Evolutionary conservation across 176 grass and related monocot genomes (phyloP), one percentile per base, ranked within the genome.

Genomic region (Dactylis glomerata): DNA sequence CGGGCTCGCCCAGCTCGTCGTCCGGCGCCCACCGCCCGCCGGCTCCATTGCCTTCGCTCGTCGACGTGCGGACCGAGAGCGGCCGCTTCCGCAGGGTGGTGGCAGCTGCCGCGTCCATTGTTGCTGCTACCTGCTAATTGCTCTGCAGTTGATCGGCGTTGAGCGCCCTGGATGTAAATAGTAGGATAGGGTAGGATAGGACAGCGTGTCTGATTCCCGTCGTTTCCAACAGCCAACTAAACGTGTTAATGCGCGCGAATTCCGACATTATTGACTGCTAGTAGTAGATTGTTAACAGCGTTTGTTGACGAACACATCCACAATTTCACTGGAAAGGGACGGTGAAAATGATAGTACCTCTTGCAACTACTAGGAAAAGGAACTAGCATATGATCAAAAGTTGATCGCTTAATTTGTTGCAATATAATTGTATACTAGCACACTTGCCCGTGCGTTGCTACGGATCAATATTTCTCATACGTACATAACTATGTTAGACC

Each of bases 1-100:
- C 77, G 16, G 81, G 95, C 76, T 95, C 82, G 5, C 74, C 87
- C 54, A 17, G 57, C 49, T 38, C 79, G 23, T n/a, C 32, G 4
- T 33, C 30, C 50, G 36, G 20, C 15, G n/a, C 14, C 38, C 31
- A 13, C 63, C 16, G 13, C 47, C 73, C 41, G 4, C 28, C 27
- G 20, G 33, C 51, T 20, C 30, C 74, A 12, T 75, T 28, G 23
- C 4, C 73, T 6, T 68, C 83, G 64, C 19, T 64, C 65, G 17
- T 44, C 40, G 81, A 38, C 54, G 41, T 71, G 38, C 63, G 42
- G 55, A 89, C 72, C 4, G 88, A 54, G 33, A 63, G 63, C 31
- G 63, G 24, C 72, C 83, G 87, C 85, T 73, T 94, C 32, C 82
- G 65, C 24, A 73, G 65, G 51, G 51, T 64, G 72, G 50, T 68